These are phyloP conservation scores for Tolypocladium ophioglossoides DNA, from an alignment of 2,329 filamentous ascomycete species.

Conservation along the genomic window DNA sequence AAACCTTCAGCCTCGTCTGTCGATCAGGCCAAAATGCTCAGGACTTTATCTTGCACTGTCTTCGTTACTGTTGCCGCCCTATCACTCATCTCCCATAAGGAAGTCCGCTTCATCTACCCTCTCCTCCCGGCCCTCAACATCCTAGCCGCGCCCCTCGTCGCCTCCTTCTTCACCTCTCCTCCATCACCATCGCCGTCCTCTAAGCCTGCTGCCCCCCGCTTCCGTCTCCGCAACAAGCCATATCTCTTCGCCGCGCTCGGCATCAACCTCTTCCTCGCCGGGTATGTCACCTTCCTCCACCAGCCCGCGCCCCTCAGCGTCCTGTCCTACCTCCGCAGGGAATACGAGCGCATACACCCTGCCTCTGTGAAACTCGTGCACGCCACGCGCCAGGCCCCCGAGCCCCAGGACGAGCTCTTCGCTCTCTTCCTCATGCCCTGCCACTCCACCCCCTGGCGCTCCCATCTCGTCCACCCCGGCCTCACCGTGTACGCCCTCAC, in stretches of 20 bases:
- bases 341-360: slow-evolving; percentile 53
- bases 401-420: slow-evolving; percentile 37
- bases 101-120: slow-evolving; percentile 94
- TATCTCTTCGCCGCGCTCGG: slow-evolving; percentile 49
- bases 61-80: slow-evolving; percentile 51
- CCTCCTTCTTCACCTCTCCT: slow-evolving; percentile 49
- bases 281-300: slow-evolving; percentile 67
- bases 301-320: slow-evolving; percentile 71
- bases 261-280: slow-evolving; percentile 59
- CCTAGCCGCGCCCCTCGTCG: slow-evolving; percentile 58
- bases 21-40: slow-evolving; percentile 21
- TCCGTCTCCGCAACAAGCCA: slow-evolving; percentile 37
- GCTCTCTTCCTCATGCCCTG: slow-evolving; percentile 88
- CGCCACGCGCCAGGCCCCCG: slow-evolving; percentile 6
- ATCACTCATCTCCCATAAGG: slow-evolving; percentile 84
- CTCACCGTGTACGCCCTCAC: slow-evolving; percentile 76
- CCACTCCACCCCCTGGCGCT: slow-evolving; percentile 92
- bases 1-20: slow-evolving; percentile 26
- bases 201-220: slow-evolving; percentile 13
- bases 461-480: slow-evolving; percentile 64
- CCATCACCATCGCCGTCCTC: slow-evolving; percentile 15
- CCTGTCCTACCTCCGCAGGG: slow-evolving; percentile 60
- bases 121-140: slow-evolving; percentile 80
- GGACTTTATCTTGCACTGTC: slow-evolving; percentile 44
- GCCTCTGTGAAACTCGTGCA: slow-evolving; percentile 11